Evolutionary conservation across 768 basidiomycete species (phyloP).

Genomic region (Suillus subalutaceus): DNA sequence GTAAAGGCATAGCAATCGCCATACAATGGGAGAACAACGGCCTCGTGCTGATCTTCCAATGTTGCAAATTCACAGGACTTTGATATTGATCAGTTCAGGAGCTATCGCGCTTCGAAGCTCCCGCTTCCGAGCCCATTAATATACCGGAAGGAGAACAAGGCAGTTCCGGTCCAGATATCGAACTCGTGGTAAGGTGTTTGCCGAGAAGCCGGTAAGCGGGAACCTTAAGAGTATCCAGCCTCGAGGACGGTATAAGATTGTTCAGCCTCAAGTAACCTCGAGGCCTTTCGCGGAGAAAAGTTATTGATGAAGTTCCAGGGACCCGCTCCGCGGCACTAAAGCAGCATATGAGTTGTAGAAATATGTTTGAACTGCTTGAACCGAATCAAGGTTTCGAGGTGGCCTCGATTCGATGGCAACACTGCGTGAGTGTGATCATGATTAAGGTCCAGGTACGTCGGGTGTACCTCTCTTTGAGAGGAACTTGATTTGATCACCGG

Average conservation of each 20-base stretch:
- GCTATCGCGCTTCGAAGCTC: neutral
- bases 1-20: neutral
- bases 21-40: neutral
- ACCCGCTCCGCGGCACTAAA: neutral
- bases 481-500: constrained; percentile 4
- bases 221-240: neutral
- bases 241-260: neutral
- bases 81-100: neutral
- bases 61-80: neutral
- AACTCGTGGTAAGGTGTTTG: constrained; percentile 3
- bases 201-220: neutral
- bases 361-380: neutral
- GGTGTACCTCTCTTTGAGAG: neutral
- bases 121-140: neutral
- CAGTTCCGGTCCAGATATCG: neutral
- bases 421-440: neutral
- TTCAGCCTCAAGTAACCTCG: neutral
- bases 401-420: neutral
- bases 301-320: too few species aligned
- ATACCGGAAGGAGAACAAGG: constrained; percentile 1
- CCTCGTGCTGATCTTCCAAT: constrained; percentile 4
- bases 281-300: constrained; percentile 3
- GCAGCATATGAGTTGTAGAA: neutral
- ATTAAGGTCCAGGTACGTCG: neutral
- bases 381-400: neutral